Percentiles rank a stretch among this genome's conserved stretches.
These are phyloP conservation scores for Alternaria alternata DNA, from an alignment of 2,329 filamentous ascomycete genomes.

Conservation along the genomic window DNA sequence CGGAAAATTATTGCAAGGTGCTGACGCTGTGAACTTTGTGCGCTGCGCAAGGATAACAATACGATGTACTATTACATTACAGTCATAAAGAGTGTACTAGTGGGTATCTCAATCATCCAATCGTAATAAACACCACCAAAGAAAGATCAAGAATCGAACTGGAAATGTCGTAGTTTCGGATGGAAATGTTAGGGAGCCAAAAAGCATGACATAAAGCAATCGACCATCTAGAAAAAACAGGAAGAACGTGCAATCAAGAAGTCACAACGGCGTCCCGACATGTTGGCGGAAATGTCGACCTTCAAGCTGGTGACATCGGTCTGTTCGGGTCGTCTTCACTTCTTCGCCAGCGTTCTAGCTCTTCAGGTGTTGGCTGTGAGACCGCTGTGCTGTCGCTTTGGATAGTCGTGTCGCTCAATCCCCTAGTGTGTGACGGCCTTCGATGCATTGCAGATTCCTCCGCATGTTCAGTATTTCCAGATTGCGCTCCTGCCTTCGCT, in stretches of 20 bases:
- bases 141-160: not conserved
- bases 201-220: not conserved
- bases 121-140: not conserved
- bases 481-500: not conserved
- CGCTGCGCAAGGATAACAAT: not conserved
- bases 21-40: not conserved
- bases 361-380: conserved; percentile 46
- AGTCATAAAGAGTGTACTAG: conserved; percentile 29
- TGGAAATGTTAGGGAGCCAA: not conserved
- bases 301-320: conserved; percentile 25
- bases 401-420: conserved; percentile 43
- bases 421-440: conserved; percentile 42
- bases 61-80: conserved; percentile 12
- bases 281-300: not conserved
- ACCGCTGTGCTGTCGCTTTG: conserved; percentile 47
- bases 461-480: not conserved
- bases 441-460: conserved; percentile 21
- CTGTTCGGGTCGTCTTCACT: conserved; percentile 16
- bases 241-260: not conserved
- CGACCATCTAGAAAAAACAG: not conserved
- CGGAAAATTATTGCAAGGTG: not conserved
- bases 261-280: too few relatives aligned
- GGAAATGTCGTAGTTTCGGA: not conserved
- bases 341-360: conserved; percentile 39
- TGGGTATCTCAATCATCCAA: conserved; percentile 23